Evolutionary conservation across 768 basidiomycete species (phyloP).

Genomic region (Amanita rimosa): DNA sequence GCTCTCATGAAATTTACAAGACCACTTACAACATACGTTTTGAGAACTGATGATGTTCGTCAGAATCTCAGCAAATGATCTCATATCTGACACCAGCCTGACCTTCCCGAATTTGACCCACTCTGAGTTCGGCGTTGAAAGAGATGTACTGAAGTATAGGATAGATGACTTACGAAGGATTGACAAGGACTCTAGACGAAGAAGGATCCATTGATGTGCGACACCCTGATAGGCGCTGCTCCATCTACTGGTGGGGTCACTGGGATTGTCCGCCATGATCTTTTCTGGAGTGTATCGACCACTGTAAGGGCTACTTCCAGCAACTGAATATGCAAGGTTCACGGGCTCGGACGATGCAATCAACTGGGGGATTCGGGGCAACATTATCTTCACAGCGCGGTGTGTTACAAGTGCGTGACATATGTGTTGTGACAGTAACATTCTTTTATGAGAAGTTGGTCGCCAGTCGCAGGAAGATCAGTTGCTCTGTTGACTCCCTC

Average conservation of each 20-base stretch:
- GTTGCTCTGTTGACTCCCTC: neutral
- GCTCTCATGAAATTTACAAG: slow-evolving; percentile 1
- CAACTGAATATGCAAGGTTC: slow-evolving; percentile 37
- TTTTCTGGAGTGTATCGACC: slow-evolving; percentile 60
- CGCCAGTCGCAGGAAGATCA: slow-evolving; percentile 1
- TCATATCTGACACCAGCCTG: slow-evolving; percentile 9
- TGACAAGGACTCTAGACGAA: slow-evolving; percentile 46
- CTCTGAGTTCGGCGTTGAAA: slow-evolving; percentile 26
- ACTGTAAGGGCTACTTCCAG: slow-evolving; percentile 59
- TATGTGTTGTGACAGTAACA: neutral
- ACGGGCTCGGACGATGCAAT: slow-evolving; percentile 11
- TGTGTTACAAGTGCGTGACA: no score
- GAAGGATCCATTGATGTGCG: slow-evolving; percentile 49
- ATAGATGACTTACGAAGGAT: slow-evolving; percentile 47
- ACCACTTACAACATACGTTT: slow-evolving; percentile 23
- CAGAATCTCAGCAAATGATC: slow-evolving; percentile 3
- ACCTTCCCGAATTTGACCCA: slow-evolving; percentile 79
- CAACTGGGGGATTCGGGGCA: neutral
- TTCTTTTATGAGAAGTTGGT: neutral
- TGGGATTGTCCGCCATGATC: slow-evolving; percentile 51
- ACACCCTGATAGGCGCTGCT: slow-evolving; percentile 54
- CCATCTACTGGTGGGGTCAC: slow-evolving; percentile 64
- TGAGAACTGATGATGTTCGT: slow-evolving; percentile 21
- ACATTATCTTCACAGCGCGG: neutral
- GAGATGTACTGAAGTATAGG: neutral